phyloP scores from a whole-genome alignment of 352 stramenopile genomes.

The Phytopythium oedochilum region DNA sequence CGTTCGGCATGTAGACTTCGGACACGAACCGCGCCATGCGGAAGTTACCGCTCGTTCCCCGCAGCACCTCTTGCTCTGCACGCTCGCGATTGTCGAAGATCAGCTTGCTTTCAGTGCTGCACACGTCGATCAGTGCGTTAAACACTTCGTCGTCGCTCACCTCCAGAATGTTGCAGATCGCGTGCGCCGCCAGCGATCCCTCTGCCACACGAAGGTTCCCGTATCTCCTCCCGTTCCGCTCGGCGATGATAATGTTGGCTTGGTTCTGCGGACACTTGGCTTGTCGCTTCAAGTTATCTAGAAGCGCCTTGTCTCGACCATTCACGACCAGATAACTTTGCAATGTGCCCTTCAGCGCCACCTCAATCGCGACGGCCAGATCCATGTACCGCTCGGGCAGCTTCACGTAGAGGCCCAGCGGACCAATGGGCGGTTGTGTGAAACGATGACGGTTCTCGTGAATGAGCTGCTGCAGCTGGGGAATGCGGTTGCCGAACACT shows the following conservation, averaged over 20 bases:
- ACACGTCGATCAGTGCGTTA: constrained; percentile 77
- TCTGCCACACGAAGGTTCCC: constrained; percentile 49
- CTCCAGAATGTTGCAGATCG: constrained; percentile 76
- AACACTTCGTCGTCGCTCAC: constrained; percentile 75
- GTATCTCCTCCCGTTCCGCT: constrained; percentile 49
- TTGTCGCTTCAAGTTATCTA: constrained; percentile 71
- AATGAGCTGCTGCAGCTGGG: constrained; percentile 71
- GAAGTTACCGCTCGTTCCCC: constrained; percentile 50
- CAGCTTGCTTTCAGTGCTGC: constrained; percentile 71
- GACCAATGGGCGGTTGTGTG: constrained; percentile 58
- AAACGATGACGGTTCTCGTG: constrained; percentile 67
- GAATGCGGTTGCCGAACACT: constrained; percentile 65
- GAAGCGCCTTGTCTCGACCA: constrained; percentile 64
- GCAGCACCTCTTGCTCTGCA: constrained; percentile 51
- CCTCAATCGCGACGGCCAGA: constrained; percentile 64
- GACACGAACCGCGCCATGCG: constrained; percentile 59
- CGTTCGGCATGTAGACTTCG: constrained; percentile 64
- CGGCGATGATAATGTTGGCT: constrained; percentile 78
- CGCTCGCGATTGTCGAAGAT: constrained; percentile 57
- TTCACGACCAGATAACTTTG: constrained; percentile 78
- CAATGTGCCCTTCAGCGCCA: constrained; percentile 65
- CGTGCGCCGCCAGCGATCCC: constrained; percentile 40
- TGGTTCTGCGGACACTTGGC: constrained; percentile 63
- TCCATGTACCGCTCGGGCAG: constrained; percentile 65
- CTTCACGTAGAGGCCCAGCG: constrained; percentile 67